Conservation (phyloP, 2,329 filamentous ascomycete genomes). For the Phialocephala subalpina region DNA sequence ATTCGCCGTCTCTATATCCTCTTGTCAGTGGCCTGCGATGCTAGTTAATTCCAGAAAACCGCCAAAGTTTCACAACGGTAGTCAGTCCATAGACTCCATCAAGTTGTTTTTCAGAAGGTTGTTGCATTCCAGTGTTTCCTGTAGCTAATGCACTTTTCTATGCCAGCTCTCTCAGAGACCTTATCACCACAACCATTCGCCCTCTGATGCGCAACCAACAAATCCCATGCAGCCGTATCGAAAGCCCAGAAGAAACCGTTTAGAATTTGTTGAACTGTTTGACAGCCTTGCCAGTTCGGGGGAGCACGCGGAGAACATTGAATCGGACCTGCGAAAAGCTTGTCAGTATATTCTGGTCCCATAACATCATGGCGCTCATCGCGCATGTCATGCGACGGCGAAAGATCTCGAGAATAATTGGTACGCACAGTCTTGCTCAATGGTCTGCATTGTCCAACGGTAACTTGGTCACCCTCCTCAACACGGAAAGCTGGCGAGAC, state of each 20-base stretch:
- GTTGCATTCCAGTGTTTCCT: conserved; percentile 41
- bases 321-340: conserved; percentile 79
- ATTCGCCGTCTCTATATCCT: not conserved
- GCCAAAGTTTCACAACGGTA: not conserved
- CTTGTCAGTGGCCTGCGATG: not conserved
- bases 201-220: conserved; percentile 42
- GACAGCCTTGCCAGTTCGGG: conserved; percentile 95
- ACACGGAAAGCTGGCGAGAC: conserved; percentile 99
- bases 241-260: conserved; percentile 48
- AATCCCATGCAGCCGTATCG: conserved; percentile 43
- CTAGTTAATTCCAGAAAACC: not conserved
- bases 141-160: conserved; percentile 43
- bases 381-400: not conserved
- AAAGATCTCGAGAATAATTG: conserved; percentile 1
- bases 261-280: conserved; percentile 99
- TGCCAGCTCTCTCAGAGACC: conserved; percentile 37
- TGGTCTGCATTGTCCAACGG: conserved; percentile 98
- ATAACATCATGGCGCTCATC: not conserved
- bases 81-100: not conserved
- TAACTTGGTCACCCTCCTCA: conserved; percentile 98
- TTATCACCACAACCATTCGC: conserved; percentile 42
- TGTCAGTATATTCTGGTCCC: conserved; percentile 25
- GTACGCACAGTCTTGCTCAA: conserved; percentile 97
- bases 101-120: conserved; percentile 30
- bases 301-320: conserved; percentile 99